A percentile compares a stretch with the other conserved stretches of the same genome.
These are phyloP conservation scores for Xylaria longipes DNA, from an alignment of 495 filamentous ascomycete genomes.

Conservation along the genomic window DNA sequence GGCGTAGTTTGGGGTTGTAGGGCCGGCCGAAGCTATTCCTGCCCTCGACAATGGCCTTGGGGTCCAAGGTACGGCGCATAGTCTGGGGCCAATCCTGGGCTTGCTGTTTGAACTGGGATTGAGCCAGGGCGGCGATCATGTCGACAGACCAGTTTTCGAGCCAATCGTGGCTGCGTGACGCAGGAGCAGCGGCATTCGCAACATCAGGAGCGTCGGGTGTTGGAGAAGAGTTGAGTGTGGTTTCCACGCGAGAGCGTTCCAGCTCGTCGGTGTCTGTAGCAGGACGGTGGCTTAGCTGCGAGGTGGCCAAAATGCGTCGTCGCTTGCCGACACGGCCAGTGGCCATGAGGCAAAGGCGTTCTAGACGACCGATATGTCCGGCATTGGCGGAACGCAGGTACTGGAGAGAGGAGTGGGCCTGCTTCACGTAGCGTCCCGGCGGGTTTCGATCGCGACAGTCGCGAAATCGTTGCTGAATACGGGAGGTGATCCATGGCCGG, in stretches of 20 bases:
- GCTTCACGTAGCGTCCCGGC: conserved; percentile 29
- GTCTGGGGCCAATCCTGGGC: conserved; percentile 40
- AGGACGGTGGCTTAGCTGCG: conserved; percentile 50
- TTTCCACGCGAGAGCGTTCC: conserved; percentile 26
- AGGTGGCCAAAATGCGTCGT: conserved; percentile 64
- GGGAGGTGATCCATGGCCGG: conserved; percentile 61
- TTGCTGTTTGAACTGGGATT: conserved; percentile 38
- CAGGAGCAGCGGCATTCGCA: neutral
- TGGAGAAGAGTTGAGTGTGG: neutral
- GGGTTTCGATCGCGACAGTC: conserved; percentile 27
- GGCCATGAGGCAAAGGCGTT: conserved; percentile 66
- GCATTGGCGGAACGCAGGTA: conserved; percentile 52
- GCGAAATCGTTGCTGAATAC: conserved; percentile 66
- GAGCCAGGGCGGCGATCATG: conserved; percentile 42
- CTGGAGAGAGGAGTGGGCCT: conserved; percentile 46
- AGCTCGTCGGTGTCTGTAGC: conserved; percentile 46
- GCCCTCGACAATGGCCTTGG: conserved; percentile 58
- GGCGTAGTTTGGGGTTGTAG: conserved; percentile 56
- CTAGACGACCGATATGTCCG: conserved; percentile 67
- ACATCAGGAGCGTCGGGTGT: neutral
- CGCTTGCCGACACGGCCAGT: conserved; percentile 80
- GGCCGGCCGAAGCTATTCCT: conserved; percentile 69
- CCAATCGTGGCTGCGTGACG: conserved; percentile 42
- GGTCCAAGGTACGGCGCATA: conserved; percentile 49
- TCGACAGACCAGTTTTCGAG: conserved; percentile 51